Base-by-base conservation (phyloP, 257 asterid species). In the Plantago major region DNA sequence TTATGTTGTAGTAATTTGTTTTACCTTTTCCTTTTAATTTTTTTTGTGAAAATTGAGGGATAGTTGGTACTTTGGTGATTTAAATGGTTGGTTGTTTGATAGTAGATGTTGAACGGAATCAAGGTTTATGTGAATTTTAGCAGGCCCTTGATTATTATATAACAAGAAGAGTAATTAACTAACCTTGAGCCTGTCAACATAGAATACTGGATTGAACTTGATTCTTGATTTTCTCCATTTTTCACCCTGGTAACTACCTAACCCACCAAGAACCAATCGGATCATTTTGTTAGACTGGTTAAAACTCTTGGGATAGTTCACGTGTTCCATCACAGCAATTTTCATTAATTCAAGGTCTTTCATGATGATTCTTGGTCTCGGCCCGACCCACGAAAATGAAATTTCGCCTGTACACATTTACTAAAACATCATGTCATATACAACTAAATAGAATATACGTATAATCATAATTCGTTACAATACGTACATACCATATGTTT, bases 351-450 rank as follows among this genome's bases (percentile, higher is more conserved):
- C 55, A 33, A 46, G 33, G 3, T 65, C 69, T 12, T 43, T 9
- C 11, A 65, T 52, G 54, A 65, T 42, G 2, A 65, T 44, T 16
- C 69, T 26, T 16, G 69, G 46, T 45, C n/a, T 51, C 0, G 67
- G 67, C 18, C 75, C 75, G 6, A 65, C 43, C 75, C 75, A 70
- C 33, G 61, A 38, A 11, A 70, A 65, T 9, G 72, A 37, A 14
- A 14, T 22, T 11, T 40, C 51, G 13, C 66, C 72, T 66, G 16
- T 13, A 46, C 26, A 22, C 26, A 22, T 22, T 22, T 22, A 22
- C 26, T 22, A 22, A 22, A 22, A 22, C 26, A 22, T 22, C 26
- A 22, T 22, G 2, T 22, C 26, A 22, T 22, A n/a, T n/a, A n/a
- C n/a, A n/a, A n/a, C n/a, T n/a, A n/a, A n/a, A n/a, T n/a, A n/a